These are phyloP conservation scores for Ustilago cynodontis DNA, from an alignment of 1,284 basidiomycete species.

Conservation along the genomic window DNA sequence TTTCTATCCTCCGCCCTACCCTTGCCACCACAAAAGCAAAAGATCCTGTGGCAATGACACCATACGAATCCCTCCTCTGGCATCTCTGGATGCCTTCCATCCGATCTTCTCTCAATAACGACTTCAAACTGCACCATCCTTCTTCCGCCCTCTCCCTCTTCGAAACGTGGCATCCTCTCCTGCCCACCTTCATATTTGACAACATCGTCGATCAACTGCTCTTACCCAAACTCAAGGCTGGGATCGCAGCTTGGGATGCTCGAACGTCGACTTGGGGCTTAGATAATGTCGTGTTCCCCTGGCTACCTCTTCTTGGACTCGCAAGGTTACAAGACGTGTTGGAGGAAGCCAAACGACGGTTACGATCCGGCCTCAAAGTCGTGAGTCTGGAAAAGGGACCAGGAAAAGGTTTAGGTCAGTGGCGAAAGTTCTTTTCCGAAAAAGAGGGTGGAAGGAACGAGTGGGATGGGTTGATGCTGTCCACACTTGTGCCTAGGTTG, in stretches of 20 bases:
- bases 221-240: constrained; percentile 86
- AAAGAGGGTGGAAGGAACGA: constrained; percentile 71
- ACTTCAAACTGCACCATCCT: constrained; percentile 84
- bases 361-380: constrained; percentile 81
- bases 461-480: constrained; percentile 91
- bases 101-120: constrained; percentile 79
- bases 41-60: constrained; percentile 78
- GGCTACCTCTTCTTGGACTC: constrained; percentile 84
- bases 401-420: constrained; percentile 34
- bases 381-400: constrained; percentile 74
- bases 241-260: constrained; percentile 80
- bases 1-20: constrained; percentile 73
- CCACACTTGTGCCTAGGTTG: constrained; percentile 90
- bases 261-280: constrained; percentile 70
- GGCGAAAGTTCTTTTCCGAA: constrained; percentile 43
- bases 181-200: constrained; percentile 91
- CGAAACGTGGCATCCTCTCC: constrained; percentile 86
- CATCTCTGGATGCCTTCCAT: constrained; percentile 93
- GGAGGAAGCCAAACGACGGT: constrained; percentile 84
- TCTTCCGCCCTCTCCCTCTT: constrained; percentile 83
- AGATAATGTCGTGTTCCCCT: constrained; percentile 90
- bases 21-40: neutral
- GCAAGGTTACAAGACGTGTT: constrained; percentile 81
- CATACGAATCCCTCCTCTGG: constrained; percentile 94
- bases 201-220: constrained; percentile 96